Base-by-base conservation (phyloP, 1,139 yeast species). In the Hanseniaspora uvarum region DNA sequence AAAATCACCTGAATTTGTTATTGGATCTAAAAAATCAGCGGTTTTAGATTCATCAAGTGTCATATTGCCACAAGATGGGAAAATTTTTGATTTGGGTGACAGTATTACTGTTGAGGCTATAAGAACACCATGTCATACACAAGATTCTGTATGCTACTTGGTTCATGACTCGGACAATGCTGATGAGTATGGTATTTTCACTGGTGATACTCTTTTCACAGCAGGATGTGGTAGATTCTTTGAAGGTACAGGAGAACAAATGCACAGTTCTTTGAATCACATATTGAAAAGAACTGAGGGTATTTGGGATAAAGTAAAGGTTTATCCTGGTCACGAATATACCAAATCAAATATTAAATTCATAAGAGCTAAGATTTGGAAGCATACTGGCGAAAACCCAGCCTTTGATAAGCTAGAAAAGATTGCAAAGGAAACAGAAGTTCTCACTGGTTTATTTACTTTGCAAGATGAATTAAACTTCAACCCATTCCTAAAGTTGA, bases 71-170 rank as follows among this genome's bases (percentile, higher is more conserved):
- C 69, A 75, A 0, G 81, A 86, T 65, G 68, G 74, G 31, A 86
- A 81, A 60, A 73, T 72, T n/a, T 68, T 81, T 54, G 72, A 75
- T 54, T 68, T 84, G 59, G 96, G 96, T 1, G 72, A 74, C 50
- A 66, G 74, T 58, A 68, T 87, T 54, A 71, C 76, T n/a, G 77
- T 92, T 52, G 80, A 83, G 4, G 94, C 96, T 1, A 72, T 92
- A 50, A 92, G 92, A 68, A 92, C 99, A 0, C 98, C 99, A 1
- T 92, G 99, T 65, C 99, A 92, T 65, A 92, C 99, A 0, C 94
- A 85, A 67, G 98, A 94, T 67, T 86, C 95, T 5, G 85, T 92
- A 56, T 89, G 97, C 65, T 92, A 87, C 69, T 85, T 70, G 61
- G 86, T 79, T 0, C 72, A 72, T 53, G 97, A 92, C 65, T 61